These are phyloP conservation scores for Cutaneotrichosporon curvatum DNA, from an alignment of 1,284 basidiomycete genomes.

Conservation along the genomic window DNA sequence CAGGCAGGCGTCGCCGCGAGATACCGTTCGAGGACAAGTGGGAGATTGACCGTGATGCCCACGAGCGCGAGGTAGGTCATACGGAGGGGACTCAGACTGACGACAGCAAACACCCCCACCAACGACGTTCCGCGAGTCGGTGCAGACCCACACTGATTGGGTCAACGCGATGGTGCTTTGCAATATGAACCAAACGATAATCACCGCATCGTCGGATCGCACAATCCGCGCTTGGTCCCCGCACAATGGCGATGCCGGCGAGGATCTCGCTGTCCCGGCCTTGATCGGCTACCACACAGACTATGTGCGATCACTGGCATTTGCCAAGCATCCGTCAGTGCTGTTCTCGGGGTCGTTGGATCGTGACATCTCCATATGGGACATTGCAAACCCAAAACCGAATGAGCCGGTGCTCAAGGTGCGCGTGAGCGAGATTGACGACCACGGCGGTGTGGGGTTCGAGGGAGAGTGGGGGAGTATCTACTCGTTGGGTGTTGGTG, in stretches of 20 bases:
- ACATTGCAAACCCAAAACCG: slow-evolving; percentile 54
- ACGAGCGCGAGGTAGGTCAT: slow-evolving; percentile 20
- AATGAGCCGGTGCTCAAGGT: slow-evolving; percentile 40
- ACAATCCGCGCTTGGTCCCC: slow-evolving; percentile 92
- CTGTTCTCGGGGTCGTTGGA: slow-evolving; percentile 94
- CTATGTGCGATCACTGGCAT: slow-evolving; percentile 80
- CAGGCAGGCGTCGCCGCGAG: neutral
- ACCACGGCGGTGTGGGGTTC: slow-evolving; percentile 32
- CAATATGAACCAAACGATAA: slow-evolving; percentile 86
- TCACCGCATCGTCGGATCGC: slow-evolving; percentile 93
- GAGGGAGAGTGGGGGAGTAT: slow-evolving; percentile 60
- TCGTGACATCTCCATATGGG: slow-evolving; percentile 89
- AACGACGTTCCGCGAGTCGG: slow-evolving; percentile 65
- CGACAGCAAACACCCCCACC: slow-evolving; percentile 23
- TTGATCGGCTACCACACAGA: slow-evolving; percentile 82
- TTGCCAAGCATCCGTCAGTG: slow-evolving; percentile 72
- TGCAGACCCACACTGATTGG: slow-evolving; percentile 88
- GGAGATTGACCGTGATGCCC: slow-evolving; percentile 58
- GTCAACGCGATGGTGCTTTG: slow-evolving; percentile 90
- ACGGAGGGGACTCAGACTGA: neutral
- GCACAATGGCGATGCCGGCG: slow-evolving; percentile 50
- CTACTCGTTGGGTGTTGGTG: slow-evolving; percentile 63
- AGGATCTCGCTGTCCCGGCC: slow-evolving; percentile 53
- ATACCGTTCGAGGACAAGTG: slow-evolving; percentile 65
- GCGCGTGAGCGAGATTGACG: slow-evolving; percentile 33